Evolutionary conservation across 768 basidiomycete species (phyloP).

Genomic region (Hirschioporus abietinus): DNA sequence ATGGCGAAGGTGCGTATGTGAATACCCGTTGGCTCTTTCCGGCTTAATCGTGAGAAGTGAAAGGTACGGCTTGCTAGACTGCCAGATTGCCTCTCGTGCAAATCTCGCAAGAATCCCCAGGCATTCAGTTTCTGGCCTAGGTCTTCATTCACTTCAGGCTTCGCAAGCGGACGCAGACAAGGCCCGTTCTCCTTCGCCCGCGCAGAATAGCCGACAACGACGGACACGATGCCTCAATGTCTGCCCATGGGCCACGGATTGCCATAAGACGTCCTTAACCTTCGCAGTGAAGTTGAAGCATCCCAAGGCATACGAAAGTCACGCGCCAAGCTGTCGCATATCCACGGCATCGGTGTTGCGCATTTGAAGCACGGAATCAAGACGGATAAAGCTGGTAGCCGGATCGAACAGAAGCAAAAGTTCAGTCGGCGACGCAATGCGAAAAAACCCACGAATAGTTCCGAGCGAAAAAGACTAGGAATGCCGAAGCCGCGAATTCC

Average conservation of each 20-base stretch:
- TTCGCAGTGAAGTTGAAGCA: neutral
- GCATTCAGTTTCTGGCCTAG: too few relatives aligned
- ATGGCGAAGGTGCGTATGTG: too few relatives aligned
- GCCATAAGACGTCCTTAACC: neutral
- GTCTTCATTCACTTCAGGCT: too few relatives aligned
- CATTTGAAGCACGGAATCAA: neutral
- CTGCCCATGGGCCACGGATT: neutral
- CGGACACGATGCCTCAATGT: neutral
- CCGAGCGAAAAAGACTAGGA: neutral
- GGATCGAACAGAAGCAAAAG: neutral
- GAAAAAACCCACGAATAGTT: neutral
- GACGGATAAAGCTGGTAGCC: too few relatives aligned
- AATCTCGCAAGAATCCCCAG: too few relatives aligned
- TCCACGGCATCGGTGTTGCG: neutral
- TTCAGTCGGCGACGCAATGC: neutral
- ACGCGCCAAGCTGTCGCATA: too few relatives aligned
- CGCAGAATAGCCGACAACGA: neutral
- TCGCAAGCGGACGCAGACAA: neutral
- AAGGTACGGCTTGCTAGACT: too few relatives aligned
- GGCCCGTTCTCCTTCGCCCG: neutral
- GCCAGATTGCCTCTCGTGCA: too few relatives aligned
- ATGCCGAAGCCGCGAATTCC: neutral
- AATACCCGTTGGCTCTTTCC: too few relatives aligned
- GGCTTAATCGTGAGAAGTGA: too few relatives aligned
- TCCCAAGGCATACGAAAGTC: neutral